These are phyloP conservation scores for Phytophthora sojae DNA, from an alignment of 352 stramenopile species.

Conservation along the genomic window DNA sequence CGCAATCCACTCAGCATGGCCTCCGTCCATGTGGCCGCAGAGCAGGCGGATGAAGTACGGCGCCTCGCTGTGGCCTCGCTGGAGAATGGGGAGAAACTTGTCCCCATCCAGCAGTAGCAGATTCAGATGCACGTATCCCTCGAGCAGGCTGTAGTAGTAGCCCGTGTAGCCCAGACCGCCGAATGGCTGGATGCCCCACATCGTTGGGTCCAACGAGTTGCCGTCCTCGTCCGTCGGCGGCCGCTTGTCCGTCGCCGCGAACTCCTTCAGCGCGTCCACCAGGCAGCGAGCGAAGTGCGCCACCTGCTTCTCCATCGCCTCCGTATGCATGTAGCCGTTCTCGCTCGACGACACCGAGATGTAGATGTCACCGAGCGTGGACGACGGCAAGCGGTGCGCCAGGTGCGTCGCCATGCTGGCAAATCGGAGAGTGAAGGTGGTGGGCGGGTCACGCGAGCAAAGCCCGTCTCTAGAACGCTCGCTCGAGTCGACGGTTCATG, in stretches of 20 bases:
- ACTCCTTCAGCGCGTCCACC: constrained; percentile 32
- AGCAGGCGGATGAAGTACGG: constrained; percentile 21
- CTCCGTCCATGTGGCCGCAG: constrained; percentile 31
- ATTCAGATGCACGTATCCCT: constrained; percentile 45
- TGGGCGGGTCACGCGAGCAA: no score
- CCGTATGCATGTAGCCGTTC: constrained; percentile 17
- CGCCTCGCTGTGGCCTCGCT: constrained; percentile 6
- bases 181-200: constrained; percentile 29
- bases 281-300: constrained; percentile 40
- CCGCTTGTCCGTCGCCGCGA: constrained; percentile 30
- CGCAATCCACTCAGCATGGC: constrained; percentile 26
- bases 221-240: constrained; percentile 28
- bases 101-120: constrained; percentile 38
- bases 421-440: constrained; percentile 1
- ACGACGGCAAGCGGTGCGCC: constrained; percentile 41
- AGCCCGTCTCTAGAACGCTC: no score
- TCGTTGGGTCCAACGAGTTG: constrained; percentile 30
- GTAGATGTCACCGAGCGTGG: constrained; percentile 27
- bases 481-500: no score
- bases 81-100: constrained; percentile 31
- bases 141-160: constrained; percentile 37
- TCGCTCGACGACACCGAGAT: background rate
- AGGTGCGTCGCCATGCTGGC: constrained; percentile 38
- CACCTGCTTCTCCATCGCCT: constrained; percentile 31
- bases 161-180: constrained; percentile 13